phyloP scores from a whole-genome alignment of 2,329 filamentous ascomycete species.

The Blastomyces silverae region DNA sequence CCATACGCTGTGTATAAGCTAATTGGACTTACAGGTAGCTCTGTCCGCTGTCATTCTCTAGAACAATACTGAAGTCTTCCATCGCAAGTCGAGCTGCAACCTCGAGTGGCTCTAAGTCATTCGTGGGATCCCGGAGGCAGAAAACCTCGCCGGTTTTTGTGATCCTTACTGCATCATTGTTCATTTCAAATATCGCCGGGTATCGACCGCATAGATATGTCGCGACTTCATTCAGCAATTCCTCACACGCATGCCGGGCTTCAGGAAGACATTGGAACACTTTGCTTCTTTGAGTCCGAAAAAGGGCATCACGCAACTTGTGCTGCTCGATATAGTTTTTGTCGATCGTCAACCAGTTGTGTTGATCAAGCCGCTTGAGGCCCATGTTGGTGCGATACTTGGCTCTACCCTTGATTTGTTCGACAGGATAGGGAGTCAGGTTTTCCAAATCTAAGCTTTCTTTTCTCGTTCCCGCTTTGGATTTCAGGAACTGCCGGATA shows the following conservation, averaged over 20 bases:
- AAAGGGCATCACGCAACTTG: slow-evolving; percentile 37
- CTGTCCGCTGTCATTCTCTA: slow-evolving; percentile 42
- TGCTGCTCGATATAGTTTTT: slow-evolving; percentile 43
- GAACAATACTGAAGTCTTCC: slow-evolving; percentile 49
- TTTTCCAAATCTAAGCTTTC: slow-evolving; percentile 28
- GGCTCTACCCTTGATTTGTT: slow-evolving; percentile 36
- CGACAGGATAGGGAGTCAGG: slow-evolving; percentile 35
- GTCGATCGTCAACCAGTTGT: slow-evolving; percentile 47
- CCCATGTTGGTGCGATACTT: slow-evolving; percentile 45
- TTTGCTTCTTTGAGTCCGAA: slow-evolving; percentile 35
- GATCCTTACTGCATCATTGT: slow-evolving; percentile 32
- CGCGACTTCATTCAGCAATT: slow-evolving; percentile 43
- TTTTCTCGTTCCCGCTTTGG: slow-evolving; percentile 12
- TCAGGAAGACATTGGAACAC: slow-evolving; percentile 44
- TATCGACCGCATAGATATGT: slow-evolving; percentile 42
- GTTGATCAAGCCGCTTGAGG: slow-evolving; percentile 40
- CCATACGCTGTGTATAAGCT: slow-evolving; percentile 11
- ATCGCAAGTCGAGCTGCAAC: slow-evolving; percentile 45
- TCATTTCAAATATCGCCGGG: slow-evolving; percentile 39
- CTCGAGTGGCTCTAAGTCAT: slow-evolving; percentile 43
- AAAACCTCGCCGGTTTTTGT: slow-evolving; percentile 43
- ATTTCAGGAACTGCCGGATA: slow-evolving; percentile 22
- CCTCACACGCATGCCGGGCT: slow-evolving; percentile 42
- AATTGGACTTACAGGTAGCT: slow-evolving; percentile 43
- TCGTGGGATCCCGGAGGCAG: slow-evolving; percentile 31